Conservation (phyloP, 2,329 filamentous ascomycete genomes). For the Lasiodiplodia gonubiensis region DNA sequence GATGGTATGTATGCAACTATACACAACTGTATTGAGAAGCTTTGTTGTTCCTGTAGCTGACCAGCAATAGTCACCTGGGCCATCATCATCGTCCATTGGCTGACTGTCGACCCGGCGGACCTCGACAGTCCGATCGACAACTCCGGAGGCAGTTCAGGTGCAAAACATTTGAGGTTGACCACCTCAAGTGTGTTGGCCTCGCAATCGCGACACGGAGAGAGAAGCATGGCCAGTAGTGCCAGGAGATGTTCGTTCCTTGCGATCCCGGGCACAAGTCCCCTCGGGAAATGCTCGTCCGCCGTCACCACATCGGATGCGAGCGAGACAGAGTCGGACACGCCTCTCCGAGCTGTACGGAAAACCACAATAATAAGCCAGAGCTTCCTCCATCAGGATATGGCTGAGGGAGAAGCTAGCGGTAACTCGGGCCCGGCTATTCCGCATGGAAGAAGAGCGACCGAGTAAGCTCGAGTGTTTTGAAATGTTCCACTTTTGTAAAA, state of each 20-base stretch:
- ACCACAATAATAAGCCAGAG: not conserved
- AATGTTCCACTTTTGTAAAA: too few species aligned
- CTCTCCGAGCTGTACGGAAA: not conserved
- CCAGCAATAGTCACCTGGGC: slow-evolving; percentile 42
- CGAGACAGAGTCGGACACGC: not conserved
- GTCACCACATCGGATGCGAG: not conserved
- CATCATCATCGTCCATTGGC: slow-evolving; percentile 45
- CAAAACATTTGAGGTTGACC: not conserved
- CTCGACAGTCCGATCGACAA: slow-evolving; percentile 42
- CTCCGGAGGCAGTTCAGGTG: slow-evolving; percentile 32
- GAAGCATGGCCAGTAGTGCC: not conserved
- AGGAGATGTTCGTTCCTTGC: not conserved
- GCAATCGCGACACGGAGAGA: not conserved
- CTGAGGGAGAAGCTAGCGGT: too few species aligned
- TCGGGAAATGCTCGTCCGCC: not conserved
- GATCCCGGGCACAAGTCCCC: not conserved
- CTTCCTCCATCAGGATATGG: not conserved
- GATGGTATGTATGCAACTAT: slow-evolving; percentile 41
- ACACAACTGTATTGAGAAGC: not conserved
- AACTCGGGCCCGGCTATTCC: too few species aligned
- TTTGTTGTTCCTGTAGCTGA: not conserved
- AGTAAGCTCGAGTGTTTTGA: too few species aligned
- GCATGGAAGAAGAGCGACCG: too few species aligned
- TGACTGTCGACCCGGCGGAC: slow-evolving; percentile 46
- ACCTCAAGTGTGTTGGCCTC: not conserved